phyloP scores from a whole-genome alignment of 192 early-diverging fungal genomes.

The Geranomyces variabilis region DNA sequence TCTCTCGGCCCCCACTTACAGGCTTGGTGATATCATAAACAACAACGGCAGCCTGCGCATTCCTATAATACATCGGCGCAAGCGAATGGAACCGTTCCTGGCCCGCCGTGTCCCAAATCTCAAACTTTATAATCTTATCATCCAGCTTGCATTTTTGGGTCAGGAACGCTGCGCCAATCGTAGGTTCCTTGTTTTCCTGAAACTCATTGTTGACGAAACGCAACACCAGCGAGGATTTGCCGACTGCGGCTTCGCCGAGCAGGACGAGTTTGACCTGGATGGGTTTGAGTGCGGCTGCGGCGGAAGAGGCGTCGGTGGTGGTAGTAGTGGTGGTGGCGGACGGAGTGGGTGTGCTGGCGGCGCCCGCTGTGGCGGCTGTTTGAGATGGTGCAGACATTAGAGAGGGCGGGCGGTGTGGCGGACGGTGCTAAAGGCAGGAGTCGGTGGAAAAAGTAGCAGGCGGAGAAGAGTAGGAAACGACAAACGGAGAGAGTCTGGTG shows the following conservation, averaged over 20 bases:
- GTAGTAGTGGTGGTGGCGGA: not conserved
- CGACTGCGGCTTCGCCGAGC: constrained; percentile 94
- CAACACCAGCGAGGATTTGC: constrained; percentile 94
- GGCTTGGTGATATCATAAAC: constrained; percentile 93
- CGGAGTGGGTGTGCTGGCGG: no score
- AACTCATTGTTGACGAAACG: constrained; percentile 96
- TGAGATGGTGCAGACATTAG: no score
- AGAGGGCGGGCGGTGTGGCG: no score
- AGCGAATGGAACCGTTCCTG: constrained; percentile 97
- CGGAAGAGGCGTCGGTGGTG: constrained; percentile 17
- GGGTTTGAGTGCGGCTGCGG: constrained; percentile 62
- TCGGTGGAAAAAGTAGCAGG: no score
- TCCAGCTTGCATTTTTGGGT: constrained; percentile 94
- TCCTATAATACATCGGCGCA: constrained; percentile 96
- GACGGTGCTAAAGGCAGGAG: no score
- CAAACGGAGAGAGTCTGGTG: no score
- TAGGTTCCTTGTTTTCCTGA: constrained; percentile 96
- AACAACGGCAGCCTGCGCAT: constrained; percentile 95
- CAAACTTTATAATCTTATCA: constrained; percentile 91
- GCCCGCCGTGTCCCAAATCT: constrained; percentile 91
- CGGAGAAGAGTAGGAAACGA: no score
- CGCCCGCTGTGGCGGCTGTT: no score
- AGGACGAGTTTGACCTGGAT: constrained; percentile 98
- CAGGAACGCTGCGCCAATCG: constrained; percentile 72
- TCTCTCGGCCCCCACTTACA: constrained; percentile 34